Conservation (phyloP, 805 yeast genomes). For the Myxozyma geophila region DNA sequence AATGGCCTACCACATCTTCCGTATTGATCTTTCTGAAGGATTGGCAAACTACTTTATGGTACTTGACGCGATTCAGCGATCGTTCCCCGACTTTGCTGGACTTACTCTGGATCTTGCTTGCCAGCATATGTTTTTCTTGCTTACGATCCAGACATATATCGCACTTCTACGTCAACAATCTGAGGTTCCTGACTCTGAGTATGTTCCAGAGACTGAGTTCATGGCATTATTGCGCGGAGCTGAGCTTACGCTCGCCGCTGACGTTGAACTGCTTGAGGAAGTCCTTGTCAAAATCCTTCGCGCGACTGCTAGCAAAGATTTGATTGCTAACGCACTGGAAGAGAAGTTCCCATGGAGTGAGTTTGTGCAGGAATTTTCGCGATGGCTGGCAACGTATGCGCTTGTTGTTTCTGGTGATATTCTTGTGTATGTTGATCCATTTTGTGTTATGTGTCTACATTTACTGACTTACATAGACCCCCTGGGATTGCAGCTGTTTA, state of each 20-base stretch:
- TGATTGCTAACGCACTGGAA: neutral
- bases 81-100: neutral
- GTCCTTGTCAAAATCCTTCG: neutral
- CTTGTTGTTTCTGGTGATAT: neutral
- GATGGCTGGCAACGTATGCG: neutral
- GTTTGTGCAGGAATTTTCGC: constrained; percentile 3
- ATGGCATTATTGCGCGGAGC: neutral
- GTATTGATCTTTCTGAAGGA: neutral
- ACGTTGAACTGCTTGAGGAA: neutral
- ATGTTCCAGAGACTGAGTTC: neutral
- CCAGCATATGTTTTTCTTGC: neutral
- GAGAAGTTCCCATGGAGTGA: constrained; percentile 4
- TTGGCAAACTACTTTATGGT: neutral
- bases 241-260: neutral
- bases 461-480: neutral
- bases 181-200: no score
- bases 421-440: neutral
- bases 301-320: neutral
- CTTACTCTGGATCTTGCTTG: neutral
- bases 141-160: constrained; percentile 1
- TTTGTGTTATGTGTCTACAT: neutral
- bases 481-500: neutral
- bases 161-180: neutral
- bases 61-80: neutral
- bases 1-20: constrained; percentile 6